phyloP scores from a whole-genome alignment of 192 early-diverging fungal genomes.

The Diversispora eburnea region DNA sequence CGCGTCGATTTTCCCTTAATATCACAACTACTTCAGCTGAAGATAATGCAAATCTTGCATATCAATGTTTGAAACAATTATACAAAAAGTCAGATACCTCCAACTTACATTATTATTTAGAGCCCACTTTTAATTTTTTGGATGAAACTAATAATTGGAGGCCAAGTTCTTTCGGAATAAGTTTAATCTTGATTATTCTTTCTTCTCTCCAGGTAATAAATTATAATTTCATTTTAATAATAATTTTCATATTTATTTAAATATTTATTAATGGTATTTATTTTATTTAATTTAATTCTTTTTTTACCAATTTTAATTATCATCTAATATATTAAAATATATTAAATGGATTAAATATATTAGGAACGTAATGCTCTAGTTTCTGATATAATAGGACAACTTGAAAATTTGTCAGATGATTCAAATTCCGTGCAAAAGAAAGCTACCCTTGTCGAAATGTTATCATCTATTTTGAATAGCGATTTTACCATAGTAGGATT shows the following conservation, averaged over 20 bases:
- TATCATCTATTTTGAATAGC: constrained; percentile 43
- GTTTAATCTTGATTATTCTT: constrained; percentile 33
- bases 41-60: constrained; percentile 22
- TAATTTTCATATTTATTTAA: background rate
- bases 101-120: constrained; percentile 30
- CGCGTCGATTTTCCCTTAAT: constrained; percentile 21
- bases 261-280: background rate
- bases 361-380: constrained; percentile 51
- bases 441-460: constrained; percentile 42
- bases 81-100: constrained; percentile 32
- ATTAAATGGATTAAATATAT: background rate
- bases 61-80: constrained; percentile 36
- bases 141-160: constrained; percentile 39
- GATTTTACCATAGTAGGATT: constrained; percentile 46
- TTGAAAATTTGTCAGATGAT: constrained; percentile 33
- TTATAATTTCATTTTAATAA: background rate
- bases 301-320: background rate
- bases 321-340: background rate
- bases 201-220: constrained; percentile 12
- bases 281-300: background rate
- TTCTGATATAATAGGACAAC: constrained; percentile 43
- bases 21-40: constrained; percentile 36
- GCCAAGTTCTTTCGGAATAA: constrained; percentile 36
- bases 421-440: constrained; percentile 37
- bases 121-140: constrained; percentile 34